Evolutionary conservation across 2,329 filamentous ascomycete species (phyloP).

Genomic region (Aspergillus ochraceoroseus): DNA sequence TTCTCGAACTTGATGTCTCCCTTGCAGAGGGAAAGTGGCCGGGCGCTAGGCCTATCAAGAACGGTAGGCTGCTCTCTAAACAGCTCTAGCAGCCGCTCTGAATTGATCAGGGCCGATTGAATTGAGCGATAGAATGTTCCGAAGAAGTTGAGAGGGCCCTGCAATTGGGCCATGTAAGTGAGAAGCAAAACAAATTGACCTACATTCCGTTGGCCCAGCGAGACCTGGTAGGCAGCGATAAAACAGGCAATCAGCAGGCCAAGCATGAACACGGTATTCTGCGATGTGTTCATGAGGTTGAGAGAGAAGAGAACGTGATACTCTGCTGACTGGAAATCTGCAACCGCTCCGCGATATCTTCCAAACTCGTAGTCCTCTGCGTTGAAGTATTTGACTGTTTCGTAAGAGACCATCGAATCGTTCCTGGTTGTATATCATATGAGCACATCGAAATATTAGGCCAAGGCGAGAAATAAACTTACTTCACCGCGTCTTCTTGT

Average conservation of each 20-base stretch:
- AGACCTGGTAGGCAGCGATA: constrained; percentile 72
- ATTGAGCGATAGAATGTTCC: constrained; percentile 95
- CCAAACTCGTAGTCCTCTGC: constrained; percentile 73
- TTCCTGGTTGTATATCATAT: constrained; percentile 52
- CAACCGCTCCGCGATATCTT: constrained; percentile 66
- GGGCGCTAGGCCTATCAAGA: constrained; percentile 65
- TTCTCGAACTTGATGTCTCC: constrained; percentile 84
- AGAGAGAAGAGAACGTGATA: constrained; percentile 71
- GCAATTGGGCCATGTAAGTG: constrained; percentile 73
- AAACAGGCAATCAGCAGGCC: constrained; percentile 68
- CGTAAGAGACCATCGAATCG: constrained; percentile 97
- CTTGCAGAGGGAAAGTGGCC: constrained; percentile 60
- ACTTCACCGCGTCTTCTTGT: constrained; percentile 93
- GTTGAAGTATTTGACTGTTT: constrained; percentile 90
- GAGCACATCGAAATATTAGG: not conserved
- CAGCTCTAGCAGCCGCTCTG: constrained; percentile 86
- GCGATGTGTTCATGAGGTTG: constrained; percentile 74
- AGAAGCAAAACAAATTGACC: constrained; percentile 69
- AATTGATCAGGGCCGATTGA: constrained; percentile 95
- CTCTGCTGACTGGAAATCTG: constrained; percentile 67
- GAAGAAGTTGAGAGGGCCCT: constrained; percentile 78
- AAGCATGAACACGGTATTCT: constrained; percentile 73
- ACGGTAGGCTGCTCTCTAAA: constrained; percentile 96
- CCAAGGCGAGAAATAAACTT: too few relatives aligned
- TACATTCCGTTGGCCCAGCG: constrained; percentile 58